phyloP scores from a whole-genome alignment of 495 filamentous ascomycete species.

The Lasiosphaeria ovina region DNA sequence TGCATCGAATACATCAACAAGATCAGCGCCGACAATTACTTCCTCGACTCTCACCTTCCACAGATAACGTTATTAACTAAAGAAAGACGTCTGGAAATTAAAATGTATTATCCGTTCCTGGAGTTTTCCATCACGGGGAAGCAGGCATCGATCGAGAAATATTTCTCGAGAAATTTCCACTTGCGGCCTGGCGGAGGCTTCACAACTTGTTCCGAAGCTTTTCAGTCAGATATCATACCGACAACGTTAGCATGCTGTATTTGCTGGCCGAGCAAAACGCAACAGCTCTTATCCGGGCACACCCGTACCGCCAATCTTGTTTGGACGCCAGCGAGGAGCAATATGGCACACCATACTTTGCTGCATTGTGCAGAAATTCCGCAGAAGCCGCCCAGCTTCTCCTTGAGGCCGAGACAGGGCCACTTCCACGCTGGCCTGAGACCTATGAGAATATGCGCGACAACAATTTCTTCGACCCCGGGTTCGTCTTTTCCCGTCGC shows the following conservation, averaged over 20 bases:
- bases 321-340: constrained; percentile 35
- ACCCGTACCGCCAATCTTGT: constrained; percentile 16
- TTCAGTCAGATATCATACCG: neutral
- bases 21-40: neutral
- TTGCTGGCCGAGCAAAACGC: constrained; percentile 2
- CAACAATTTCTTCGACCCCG: rapidly evolving
- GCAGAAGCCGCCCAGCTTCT: constrained; percentile 27
- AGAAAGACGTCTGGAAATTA: too few relatives aligned
- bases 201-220: neutral
- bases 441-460: neutral
- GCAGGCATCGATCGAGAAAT: too few relatives aligned
- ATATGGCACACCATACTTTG: constrained; percentile 45
- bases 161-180: too few relatives aligned
- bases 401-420: constrained; percentile 17
- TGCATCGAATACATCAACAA: constrained; percentile 30
- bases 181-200: neutral
- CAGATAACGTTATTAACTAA: too few relatives aligned
- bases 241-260: neutral
- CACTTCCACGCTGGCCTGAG: neutral
- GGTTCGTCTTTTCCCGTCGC: neutral
- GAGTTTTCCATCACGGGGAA: too few relatives aligned
- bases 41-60: neutral
- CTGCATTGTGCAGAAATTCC: constrained; percentile 36
- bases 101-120: too few relatives aligned
- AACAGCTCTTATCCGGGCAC: constrained; percentile 37